Evolutionary conservation across 441 rosid genomes (phyloP), one percentile per base, ranked within the genome.

Genomic region (Macaranga tanarius): DNA sequence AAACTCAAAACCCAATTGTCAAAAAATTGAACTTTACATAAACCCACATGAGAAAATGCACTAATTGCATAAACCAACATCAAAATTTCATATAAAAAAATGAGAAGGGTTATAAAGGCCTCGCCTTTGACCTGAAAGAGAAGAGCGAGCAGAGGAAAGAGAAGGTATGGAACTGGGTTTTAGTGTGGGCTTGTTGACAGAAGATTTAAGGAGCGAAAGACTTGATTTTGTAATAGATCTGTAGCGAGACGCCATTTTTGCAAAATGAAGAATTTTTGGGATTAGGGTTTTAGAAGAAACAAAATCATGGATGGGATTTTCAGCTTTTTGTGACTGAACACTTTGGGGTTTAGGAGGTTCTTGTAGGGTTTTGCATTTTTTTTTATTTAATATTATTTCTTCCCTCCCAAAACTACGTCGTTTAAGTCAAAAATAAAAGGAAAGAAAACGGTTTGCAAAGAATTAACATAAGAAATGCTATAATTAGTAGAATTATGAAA

Each of bases 241-340:
- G 75, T 78, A 87, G 23, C 92, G 89, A 57, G 86, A 85, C 67
- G 97, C 97, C 98, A 93, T 90, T 82, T 75, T 72, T 34, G 4
- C 71, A 44, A 64, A 58, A 31, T 34, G 59, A 40, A 25, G 42
- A 62, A 45, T 50, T 48, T 45, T 31, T 38, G 58, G 73, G 54
- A 68, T 70, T 75, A 69, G 79, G 77, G 70, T 28, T 70, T 64
- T 60, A 16, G 64, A 52, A 3, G 65, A 70, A 51, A 12, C 70
- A 47, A 31, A 42, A 12, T 19, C 42, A 42, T 9, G 7, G 15
- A 3, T 1, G 20, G 44, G 2, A 4, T 2, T 12, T 26, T 64
- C 58, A 47, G 62, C 4, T 7, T 10, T 25, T 15, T 38, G 2
- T 11, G 7, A 34, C 7, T 28, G 26, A 9, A 19, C 10, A 17